A percentile compares a stretch with the other conserved stretches of the same genome.
Evolutionary conservation across 345 rosid genomes (phyloP).

Genomic region (Psidium guajava): DNA sequence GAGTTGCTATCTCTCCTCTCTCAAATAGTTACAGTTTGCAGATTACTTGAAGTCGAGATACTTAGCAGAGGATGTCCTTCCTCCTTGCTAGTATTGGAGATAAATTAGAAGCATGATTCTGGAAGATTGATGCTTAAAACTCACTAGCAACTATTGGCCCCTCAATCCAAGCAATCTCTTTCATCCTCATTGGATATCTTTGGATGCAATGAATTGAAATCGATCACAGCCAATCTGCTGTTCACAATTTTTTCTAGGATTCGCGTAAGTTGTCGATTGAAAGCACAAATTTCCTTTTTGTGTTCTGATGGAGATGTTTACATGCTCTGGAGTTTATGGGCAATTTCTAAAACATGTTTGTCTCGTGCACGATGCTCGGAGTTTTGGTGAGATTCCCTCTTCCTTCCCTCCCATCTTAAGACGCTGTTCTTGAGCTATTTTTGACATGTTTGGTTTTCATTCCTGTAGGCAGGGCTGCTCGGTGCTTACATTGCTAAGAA

Average conservation of each 20-base stretch:
- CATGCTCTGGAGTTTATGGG: too few relatives aligned
- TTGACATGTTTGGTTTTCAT: background rate
- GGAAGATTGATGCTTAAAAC: background rate
- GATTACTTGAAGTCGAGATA: background rate
- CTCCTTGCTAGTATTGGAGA: background rate
- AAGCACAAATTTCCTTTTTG: background rate
- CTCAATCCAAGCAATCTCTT: background rate
- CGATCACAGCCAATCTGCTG: background rate
- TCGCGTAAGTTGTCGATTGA: too few relatives aligned
- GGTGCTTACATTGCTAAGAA: constrained; percentile 33
- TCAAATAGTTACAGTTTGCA: background rate
- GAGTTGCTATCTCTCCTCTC: too few relatives aligned
- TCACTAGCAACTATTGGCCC: background rate
- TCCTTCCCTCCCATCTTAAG: background rate
- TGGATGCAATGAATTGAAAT: too few relatives aligned
- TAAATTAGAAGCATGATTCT: background rate
- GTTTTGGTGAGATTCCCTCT: constrained; percentile 7
- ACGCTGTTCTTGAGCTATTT: background rate
- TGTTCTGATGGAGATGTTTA: background rate
- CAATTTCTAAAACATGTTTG: constrained; percentile 17
- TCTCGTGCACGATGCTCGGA: constrained; percentile 31
- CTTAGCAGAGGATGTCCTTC: background rate
- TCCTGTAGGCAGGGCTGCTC: constrained; percentile 29
- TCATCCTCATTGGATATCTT: background rate
- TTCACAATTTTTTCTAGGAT: background rate